A percentile compares a stretch with the other conserved stretches of the same genome.
Evolutionary conservation across 116 monocot species (phyloP).

Genomic region (Phalaenopsis hybrid): DNA sequence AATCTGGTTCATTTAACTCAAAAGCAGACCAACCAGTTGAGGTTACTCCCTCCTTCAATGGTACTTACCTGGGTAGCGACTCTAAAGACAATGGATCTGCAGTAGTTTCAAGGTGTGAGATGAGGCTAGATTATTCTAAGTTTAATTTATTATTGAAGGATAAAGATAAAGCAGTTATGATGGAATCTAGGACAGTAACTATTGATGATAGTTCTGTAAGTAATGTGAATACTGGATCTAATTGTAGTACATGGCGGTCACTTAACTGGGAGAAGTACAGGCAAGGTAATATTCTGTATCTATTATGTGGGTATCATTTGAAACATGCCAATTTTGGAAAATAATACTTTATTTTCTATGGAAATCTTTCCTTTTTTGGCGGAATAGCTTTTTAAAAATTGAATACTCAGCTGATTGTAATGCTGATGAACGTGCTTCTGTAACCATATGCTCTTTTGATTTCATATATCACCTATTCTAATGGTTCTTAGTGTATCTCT

Average conservation of each 20-base stretch:
- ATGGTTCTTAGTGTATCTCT: neutral
- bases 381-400: neutral
- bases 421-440: neutral
- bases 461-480: neutral
- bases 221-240: conserved; percentile 14
- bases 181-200: conserved; percentile 9
- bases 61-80: neutral
- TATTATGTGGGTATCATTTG: neutral
- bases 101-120: conserved; percentile 14
- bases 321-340: neutral
- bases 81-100: neutral
- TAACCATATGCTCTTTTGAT: neutral
- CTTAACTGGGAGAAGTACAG: conserved; percentile 8
- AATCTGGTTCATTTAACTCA: conserved; percentile 9
- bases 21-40: conserved; percentile 1
- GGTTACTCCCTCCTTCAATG: neutral
- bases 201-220: conserved; percentile 15
- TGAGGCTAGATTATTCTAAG: conserved; percentile 1
- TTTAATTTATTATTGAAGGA: conserved; percentile 8
- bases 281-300: conserved; percentile 19
- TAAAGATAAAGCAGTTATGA: conserved; percentile 2
- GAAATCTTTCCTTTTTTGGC: neutral
- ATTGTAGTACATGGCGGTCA: conserved; percentile 8
- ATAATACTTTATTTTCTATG: neutral
- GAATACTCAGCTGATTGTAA: neutral